Evolutionary conservation across 1,139 yeast genomes (phyloP), one percentile per base, ranked within the genome.

Genomic region (Scheffersomyces insectosa): DNA sequence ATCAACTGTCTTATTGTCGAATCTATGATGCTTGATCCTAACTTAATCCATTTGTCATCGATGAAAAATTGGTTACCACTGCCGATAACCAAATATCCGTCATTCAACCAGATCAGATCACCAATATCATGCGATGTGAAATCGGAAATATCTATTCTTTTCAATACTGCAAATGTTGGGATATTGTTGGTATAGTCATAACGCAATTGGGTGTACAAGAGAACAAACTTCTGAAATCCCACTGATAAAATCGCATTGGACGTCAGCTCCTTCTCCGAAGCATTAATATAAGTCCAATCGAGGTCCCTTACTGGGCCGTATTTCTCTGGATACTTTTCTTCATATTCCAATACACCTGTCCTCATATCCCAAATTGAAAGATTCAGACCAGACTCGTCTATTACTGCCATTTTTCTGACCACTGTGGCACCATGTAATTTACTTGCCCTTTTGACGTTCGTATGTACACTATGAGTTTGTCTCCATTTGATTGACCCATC

Each of bases 21-120:
- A 45, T 70, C 72, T 12, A 74, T 56, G 16, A 54, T 50, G 4
- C 63, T 53, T 2, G 61, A 54, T 1, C 68, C 73, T 36, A 74
- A 47, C 39, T 62, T 59, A 11, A 74, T 64, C 73, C 78, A 68
- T 53, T 85, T 83, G 57, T 89, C 96, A 48, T 87, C 88, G 40
- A 90, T 77, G 55, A 87, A 89, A 40, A 91, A 75, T 60, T 90
- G 97, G 60, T 91, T 91, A 1, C 98, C 97, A 15, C 95, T 77
- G 4, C 95, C 97, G 44, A 88, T 80, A 1, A 88, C 91, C 48
- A 90, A 73, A 29, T 82, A 78, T 1, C 96, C 96, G 52, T 84
- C 82, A 43, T 79, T 75, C 45, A 91, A 68, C 97, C 97, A 91
- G 8, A 87, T 74, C 32, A 95, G 85, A 60, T 91, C 97, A 4